phyloP scores from a whole-genome alignment of 2,329 filamentous ascomycete species.

The Talaromyces atroroseus region DNA sequence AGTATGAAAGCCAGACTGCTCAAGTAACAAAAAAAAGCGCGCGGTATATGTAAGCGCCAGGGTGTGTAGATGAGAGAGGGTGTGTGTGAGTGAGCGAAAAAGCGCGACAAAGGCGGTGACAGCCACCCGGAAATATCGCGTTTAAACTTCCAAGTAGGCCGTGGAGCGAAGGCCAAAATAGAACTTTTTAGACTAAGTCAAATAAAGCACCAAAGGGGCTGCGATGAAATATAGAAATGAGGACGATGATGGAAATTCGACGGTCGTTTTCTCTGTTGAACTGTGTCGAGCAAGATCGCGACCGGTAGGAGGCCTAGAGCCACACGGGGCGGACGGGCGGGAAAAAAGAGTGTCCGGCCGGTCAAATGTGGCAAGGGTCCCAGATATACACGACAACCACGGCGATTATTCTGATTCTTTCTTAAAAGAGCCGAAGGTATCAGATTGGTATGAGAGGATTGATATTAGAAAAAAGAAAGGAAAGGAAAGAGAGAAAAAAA shows the following conservation, averaged over 20 bases:
- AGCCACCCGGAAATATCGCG: not conserved
- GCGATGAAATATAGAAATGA: not conserved
- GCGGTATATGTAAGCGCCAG: not conserved
- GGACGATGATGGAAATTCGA: not conserved
- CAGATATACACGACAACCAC: not conserved
- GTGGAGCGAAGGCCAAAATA: not conserved
- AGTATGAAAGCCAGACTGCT: constrained; percentile 22
- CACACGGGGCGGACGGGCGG: constrained; percentile 7
- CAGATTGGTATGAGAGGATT: not conserved
- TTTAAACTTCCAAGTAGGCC: not conserved
- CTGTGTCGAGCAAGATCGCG: not conserved
- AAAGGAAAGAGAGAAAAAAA: no score
- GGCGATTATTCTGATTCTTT: not conserved
- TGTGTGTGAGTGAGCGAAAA: not conserved
- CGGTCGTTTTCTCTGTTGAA: not conserved
- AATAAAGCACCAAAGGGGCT: not conserved
- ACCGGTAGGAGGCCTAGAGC: constrained; percentile 20
- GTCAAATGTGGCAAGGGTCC: constrained; percentile 2
- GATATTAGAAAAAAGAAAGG: not conserved
- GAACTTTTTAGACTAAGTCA: not conserved
- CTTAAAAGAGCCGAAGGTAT: not conserved
- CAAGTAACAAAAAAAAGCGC: constrained; percentile 14
- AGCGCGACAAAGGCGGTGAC: not conserved
- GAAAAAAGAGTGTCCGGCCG: constrained; percentile 1
- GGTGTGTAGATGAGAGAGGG: not conserved